These are phyloP conservation scores for Sporothrix globosa DNA, from an alignment of 2,329 filamentous ascomycete species.

Conservation along the genomic window DNA sequence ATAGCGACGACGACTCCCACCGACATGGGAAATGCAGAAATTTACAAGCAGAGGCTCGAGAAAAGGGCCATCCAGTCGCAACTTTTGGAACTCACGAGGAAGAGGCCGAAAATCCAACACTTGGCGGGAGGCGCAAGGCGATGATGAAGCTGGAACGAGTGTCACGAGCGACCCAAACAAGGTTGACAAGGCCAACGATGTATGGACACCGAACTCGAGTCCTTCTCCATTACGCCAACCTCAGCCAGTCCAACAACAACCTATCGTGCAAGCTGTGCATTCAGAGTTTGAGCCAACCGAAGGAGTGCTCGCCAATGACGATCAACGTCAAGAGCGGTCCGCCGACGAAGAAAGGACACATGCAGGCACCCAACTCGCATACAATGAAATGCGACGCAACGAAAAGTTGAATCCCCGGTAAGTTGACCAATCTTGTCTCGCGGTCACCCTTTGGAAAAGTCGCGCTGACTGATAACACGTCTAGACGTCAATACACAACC, in stretches of 20 bases:
- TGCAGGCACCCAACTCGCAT: background rate
- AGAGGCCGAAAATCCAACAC: background rate
- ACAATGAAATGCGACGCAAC: background rate
- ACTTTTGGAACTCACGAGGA: background rate
- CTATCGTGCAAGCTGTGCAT: background rate
- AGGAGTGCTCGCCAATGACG: too few relatives aligned
- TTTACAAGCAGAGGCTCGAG: background rate
- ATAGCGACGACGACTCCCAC: background rate
- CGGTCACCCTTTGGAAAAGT: background rate
- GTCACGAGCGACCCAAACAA: too few relatives aligned
- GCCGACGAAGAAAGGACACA: background rate
- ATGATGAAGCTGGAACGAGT: too few relatives aligned
- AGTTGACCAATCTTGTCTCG: background rate
- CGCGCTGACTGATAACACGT: background rate
- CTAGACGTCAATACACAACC: constrained; percentile 1
- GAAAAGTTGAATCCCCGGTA: background rate
- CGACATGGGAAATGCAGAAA: background rate
- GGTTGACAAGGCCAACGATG: background rate
- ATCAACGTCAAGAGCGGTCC: background rate
- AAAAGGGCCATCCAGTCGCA: background rate
- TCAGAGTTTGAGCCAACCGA: background rate
- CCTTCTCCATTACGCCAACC: background rate
- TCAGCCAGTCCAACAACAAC: background rate
- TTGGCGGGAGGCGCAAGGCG: background rate
- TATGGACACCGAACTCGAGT: background rate